phyloP scores from a whole-genome alignment of 2,329 filamentous ascomycete genomes.

The Pseudocercospora fijiensis region DNA sequence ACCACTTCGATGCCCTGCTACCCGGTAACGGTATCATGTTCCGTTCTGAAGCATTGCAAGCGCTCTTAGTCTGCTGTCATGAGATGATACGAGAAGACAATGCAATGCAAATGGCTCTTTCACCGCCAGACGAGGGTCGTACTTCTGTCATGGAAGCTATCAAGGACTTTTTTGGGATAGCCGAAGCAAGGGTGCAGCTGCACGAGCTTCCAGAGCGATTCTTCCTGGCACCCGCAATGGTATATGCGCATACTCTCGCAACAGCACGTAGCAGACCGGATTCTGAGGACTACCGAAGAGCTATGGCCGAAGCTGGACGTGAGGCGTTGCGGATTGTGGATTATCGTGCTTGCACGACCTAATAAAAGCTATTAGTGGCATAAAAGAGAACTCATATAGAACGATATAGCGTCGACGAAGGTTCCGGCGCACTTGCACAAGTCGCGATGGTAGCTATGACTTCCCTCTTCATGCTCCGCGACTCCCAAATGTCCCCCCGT shows the following conservation, averaged over 20 bases:
- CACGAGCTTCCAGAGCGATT: slow-evolving; percentile 7
- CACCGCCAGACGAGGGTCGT: slow-evolving; percentile 11
- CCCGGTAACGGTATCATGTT: slow-evolving; percentile 15
- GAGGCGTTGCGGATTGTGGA: slow-evolving; percentile 9
- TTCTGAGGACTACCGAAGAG: slow-evolving; percentile 11
- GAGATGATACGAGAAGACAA: slow-evolving; percentile 18
- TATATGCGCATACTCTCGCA: slow-evolving; percentile 19
- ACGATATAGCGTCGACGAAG: neutral
- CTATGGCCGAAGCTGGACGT: slow-evolving; percentile 12
- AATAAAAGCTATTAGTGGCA: neutral
- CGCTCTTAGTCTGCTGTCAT: slow-evolving; percentile 13
- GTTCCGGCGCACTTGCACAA: neutral
- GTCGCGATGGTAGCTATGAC: too few relatives aligned
- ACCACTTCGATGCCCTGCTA: slow-evolving; percentile 13
- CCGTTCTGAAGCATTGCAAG: slow-evolving; percentile 15
- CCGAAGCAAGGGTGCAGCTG: slow-evolving; percentile 7
- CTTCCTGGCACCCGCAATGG: slow-evolving; percentile 20
- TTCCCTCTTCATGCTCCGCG: too few relatives aligned
- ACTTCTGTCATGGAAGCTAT: slow-evolving; percentile 1
- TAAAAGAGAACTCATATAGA: neutral
- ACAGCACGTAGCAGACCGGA: neutral
- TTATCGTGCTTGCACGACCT: neutral
- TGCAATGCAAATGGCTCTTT: slow-evolving; percentile 7
- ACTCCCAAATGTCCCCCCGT: too few relatives aligned
- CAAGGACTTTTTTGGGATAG: slow-evolving; percentile 1